phyloP scores from a whole-genome alignment of 371 early-diverging fungal genomes.

The Mucor circinelloides region DNA sequence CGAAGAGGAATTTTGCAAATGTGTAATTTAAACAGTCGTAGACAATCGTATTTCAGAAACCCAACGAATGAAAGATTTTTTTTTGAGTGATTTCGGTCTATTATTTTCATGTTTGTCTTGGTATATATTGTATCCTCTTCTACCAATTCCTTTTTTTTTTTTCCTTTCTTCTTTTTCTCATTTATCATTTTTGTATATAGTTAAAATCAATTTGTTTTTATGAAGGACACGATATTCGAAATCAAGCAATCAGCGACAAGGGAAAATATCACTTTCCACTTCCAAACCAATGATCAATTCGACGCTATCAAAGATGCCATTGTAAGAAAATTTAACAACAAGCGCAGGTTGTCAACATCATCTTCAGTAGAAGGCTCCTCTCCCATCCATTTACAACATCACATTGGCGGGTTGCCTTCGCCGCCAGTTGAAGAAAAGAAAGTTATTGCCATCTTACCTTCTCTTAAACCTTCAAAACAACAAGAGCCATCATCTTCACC shows the following conservation, averaged over 20 bases:
- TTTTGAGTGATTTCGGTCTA: background rate
- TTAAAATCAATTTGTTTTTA: conserved; percentile 6
- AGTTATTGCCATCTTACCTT: background rate
- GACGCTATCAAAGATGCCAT: conserved; percentile 22
- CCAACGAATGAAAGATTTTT: conserved; percentile 27
- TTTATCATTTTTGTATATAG: conserved; percentile 4
- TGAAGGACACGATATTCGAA: conserved; percentile 20
- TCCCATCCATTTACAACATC: conserved; percentile 4
- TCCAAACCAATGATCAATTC: conserved; percentile 15
- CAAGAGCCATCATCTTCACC: background rate
- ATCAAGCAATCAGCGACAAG: conserved; percentile 7
- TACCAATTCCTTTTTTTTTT: background rate
- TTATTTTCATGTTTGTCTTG: conserved; percentile 13
- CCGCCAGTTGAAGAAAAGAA: conserved; percentile 34
- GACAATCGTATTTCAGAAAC: conserved; percentile 9
- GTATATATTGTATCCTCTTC: background rate
- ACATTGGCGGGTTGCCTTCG: conserved; percentile 27
- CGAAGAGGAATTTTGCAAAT: background rate
- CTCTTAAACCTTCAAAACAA: background rate
- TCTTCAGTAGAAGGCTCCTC: background rate
- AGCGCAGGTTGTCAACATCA: conserved; percentile 14
- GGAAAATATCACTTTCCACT: conserved; percentile 22
- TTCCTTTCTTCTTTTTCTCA: background rate
- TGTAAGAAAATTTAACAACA: background rate
- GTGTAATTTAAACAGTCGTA: background rate